These are phyloP conservation scores for Solanum pennellii DNA, from an alignment of 257 asterid genomes.

Conservation along the genomic window DNA sequence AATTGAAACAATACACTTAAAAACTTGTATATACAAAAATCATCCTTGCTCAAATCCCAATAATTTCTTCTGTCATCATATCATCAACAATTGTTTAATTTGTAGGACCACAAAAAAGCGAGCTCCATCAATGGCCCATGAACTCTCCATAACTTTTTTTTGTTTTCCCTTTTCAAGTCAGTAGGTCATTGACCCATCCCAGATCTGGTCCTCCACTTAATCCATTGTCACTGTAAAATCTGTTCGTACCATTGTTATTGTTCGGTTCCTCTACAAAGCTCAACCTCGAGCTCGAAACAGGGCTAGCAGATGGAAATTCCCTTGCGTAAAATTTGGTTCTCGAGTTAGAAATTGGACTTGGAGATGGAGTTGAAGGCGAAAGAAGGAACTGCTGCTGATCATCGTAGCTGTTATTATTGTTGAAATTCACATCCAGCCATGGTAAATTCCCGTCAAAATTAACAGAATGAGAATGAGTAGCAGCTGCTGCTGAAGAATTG, in stretches of 20 bases:
- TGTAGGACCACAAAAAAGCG: not conserved
- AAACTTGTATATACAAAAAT: conserved; percentile 19
- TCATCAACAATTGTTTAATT: not conserved
- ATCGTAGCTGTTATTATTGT: not conserved
- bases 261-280: conserved; percentile 23
- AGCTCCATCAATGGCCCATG: not conserved
- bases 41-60: not conserved
- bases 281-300: conserved; percentile 8
- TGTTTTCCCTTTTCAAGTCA: conserved; percentile 25
- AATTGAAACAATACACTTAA: not conserved
- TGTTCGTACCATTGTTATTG: not conserved
- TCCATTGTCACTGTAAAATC: conserved; percentile 23
- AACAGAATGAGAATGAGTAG: not conserved
- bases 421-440: conserved; percentile 44
- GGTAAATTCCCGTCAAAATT: conserved; percentile 6
- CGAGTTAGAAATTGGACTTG: conserved; percentile 11
- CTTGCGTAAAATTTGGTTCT: conserved; percentile 15
- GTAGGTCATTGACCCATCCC: conserved; percentile 93
- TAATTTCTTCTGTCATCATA: not conserved
- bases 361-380: conserved; percentile 47
- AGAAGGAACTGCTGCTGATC: conserved; percentile 50
- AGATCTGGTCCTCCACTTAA: conserved; percentile 78
- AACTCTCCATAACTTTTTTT: not conserved
- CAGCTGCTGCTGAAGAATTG: not conserved
- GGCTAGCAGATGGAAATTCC: conserved; percentile 4